Base-by-base conservation (phyloP, 768 basidiomycete species). In the Leccinum uliginosum region DNA sequence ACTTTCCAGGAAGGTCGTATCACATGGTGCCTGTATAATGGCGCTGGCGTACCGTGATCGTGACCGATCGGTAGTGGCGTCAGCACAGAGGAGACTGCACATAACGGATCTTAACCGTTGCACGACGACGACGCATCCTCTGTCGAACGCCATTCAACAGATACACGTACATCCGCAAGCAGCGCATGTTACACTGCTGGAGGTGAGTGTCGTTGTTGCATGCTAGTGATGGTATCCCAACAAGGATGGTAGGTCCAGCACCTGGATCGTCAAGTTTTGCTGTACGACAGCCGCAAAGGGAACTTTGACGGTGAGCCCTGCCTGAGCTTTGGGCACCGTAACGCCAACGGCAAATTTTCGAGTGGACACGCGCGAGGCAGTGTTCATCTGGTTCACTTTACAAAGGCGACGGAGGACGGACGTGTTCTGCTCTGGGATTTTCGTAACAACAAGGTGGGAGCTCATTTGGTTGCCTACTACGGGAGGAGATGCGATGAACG, bases 361-460 rank as follows among this genome's bases (percentile, higher is more conserved):
- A 58, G 60, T 30, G 63, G 67, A 30, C 72, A 70, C 55, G 69
- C 67, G 40, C 72, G 75, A 53, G 80, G 81, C 59, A 77, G 71
- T 62, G 73, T 66, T 49, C 65, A 65, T 62, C 69, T 68, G 55
- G 72, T 69, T 51, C 71, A 77, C 56, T 83, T 80, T 66, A 76
- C 73, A 35, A 77, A 75, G 55, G 78, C 78, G 17, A 79, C 72
- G 63, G 68, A 70, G 32, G 80, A 82, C 59, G 76, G 78, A 17
- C 61, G 59, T 27, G 72, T 81, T 27, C 63, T 74, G 12, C 61
- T 80, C 27, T 81, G 80, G 79, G 83, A 83, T 63, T 78, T 74
- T 67, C 74, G 82, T 29, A 78, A 79, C 51, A 60, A 57, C 14
- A 76, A 76, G 74, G 81, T 78, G 72, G 53, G 71, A 57, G 50